Conservation (phyloP, 73 alveolate genomes). For the Stentor coeruleus region DNA sequence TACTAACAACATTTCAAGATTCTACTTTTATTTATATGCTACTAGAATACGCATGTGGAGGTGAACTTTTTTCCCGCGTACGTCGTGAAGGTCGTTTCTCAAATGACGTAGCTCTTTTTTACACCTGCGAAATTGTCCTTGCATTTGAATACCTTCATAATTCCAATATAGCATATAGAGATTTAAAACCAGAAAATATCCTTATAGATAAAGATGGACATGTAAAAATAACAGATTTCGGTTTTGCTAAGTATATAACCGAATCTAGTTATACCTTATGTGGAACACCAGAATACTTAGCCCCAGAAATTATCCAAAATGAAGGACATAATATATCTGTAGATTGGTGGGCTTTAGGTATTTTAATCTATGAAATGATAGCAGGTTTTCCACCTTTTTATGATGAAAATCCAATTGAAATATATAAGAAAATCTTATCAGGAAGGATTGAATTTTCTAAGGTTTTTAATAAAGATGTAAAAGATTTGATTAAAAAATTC, state of each 20-base stretch:
- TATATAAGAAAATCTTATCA: conserved; percentile 70
- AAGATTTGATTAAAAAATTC: conserved; percentile 53
- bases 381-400: conserved; percentile 88
- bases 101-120: conserved; percentile 51
- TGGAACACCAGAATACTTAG: conserved; percentile 88
- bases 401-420: conserved; percentile 79
- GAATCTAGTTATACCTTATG: conserved; percentile 71
- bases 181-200: conserved; percentile 82
- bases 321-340: conserved; percentile 72
- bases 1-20: conserved; percentile 53
- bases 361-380: conserved; percentile 76
- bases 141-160: conserved; percentile 60
- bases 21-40: conserved; percentile 41
- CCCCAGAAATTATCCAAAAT: conserved; percentile 74
- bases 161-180: conserved; percentile 62
- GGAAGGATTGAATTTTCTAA: conserved; percentile 75
- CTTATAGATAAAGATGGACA: conserved; percentile 73
- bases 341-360: conserved; percentile 91
- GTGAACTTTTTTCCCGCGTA: conserved; percentile 52
- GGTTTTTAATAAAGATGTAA: conserved; percentile 58
- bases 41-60: conserved; percentile 65
- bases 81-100: conserved; percentile 53
- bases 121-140: conserved; percentile 48
- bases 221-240: conserved; percentile 78
- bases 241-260: conserved; percentile 65